Evolutionary conservation across 495 filamentous ascomycete species (phyloP).

Genomic region (Neurospora sp.): DNA sequence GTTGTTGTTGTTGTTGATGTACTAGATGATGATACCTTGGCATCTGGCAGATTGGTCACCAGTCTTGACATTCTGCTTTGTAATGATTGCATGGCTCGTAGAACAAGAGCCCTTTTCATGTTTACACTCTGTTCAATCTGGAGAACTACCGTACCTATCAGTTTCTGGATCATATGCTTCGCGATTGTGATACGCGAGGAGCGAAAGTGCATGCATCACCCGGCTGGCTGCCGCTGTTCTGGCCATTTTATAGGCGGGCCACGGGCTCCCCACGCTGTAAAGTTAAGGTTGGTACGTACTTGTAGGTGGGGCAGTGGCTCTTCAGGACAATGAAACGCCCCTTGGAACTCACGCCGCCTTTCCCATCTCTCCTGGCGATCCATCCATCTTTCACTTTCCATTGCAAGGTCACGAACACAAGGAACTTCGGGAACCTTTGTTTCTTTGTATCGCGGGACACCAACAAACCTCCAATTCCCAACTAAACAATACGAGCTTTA

Average conservation of each 20-base stretch:
- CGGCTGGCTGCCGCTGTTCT: neutral
- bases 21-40: neutral
- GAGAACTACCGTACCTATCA: neutral
- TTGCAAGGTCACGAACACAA: neutral
- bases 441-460: neutral
- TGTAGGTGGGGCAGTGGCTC: neutral
- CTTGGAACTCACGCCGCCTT: slow-evolving; percentile 1
- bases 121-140: neutral
- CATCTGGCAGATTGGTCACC: neutral
- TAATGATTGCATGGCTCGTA: neutral
- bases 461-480: neutral
- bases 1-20: neutral
- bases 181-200: neutral
- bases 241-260: neutral
- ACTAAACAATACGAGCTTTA: neutral
- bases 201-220: neutral
- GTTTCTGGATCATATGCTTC: neutral
- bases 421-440: neutral
- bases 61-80: neutral
- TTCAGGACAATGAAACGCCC: neutral
- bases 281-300: neutral
- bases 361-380: neutral
- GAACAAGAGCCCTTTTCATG: neutral
- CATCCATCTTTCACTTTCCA: neutral
- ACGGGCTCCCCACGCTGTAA: neutral